These are phyloP conservation scores for Fraxinus cuspidata DNA, from an alignment of 257 asterid species.

Conservation along the genomic window DNA sequence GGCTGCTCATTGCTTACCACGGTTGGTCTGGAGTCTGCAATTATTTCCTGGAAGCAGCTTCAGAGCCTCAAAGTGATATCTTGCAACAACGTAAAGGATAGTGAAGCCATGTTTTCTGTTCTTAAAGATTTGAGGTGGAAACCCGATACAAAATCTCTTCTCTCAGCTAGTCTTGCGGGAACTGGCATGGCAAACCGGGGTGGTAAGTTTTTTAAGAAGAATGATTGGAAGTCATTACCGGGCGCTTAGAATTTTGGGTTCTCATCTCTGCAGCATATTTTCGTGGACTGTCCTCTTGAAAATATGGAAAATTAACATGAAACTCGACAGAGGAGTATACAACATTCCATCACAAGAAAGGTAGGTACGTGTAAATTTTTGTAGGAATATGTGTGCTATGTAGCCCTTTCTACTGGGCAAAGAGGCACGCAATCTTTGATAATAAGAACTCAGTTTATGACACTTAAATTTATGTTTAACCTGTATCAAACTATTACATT, in stretches of 20 bases:
- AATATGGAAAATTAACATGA: neutral
- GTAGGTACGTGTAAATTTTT: neutral
- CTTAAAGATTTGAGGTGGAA: slow-evolving; percentile 71
- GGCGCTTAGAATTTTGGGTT: slow-evolving; percentile 32
- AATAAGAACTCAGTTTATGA: neutral
- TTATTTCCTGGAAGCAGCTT: slow-evolving; percentile 56
- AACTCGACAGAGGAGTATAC: neutral
- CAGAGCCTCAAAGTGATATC: slow-evolving; percentile 62
- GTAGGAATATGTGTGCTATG: neutral
- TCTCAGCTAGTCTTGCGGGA: slow-evolving; percentile 55
- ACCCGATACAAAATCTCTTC: slow-evolving; percentile 51
- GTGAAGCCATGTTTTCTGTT: slow-evolving; percentile 52
- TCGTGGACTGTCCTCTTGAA: neutral
- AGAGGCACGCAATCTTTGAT: neutral
- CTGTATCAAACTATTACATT: neutral
- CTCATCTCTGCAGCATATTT: neutral
- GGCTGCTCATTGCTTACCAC: slow-evolving; percentile 72
- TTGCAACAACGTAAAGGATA: slow-evolving; percentile 64
- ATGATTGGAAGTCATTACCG: slow-evolving; percentile 68
- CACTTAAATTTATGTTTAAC: neutral
- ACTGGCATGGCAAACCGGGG: slow-evolving; percentile 66
- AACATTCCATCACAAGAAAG: neutral
- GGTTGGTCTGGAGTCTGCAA: slow-evolving; percentile 57
- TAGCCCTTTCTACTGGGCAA: neutral
- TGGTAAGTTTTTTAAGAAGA: slow-evolving; percentile 50